These are phyloP conservation scores for Lepidopterella palustris DNA, from an alignment of 495 filamentous ascomycete genomes.

Conservation along the genomic window DNA sequence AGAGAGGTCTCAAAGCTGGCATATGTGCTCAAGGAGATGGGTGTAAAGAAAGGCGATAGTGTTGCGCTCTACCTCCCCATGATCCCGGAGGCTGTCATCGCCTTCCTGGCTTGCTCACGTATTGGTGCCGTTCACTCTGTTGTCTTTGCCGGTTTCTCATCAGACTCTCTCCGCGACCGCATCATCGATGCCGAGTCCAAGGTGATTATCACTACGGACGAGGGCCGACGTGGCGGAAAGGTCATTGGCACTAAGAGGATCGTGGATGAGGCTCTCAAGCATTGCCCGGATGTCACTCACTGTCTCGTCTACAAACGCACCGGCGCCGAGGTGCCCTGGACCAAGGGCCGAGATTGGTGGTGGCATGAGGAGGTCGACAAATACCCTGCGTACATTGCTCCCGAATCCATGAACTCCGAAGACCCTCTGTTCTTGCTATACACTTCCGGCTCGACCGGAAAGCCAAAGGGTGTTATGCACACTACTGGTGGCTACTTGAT, in stretches of 20 bases:
- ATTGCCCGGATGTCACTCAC: slow-evolving; percentile 84
- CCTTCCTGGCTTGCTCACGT: slow-evolving; percentile 83
- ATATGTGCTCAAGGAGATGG: slow-evolving; percentile 83
- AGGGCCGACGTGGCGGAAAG: slow-evolving; percentile 97
- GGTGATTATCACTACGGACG: slow-evolving; percentile 93
- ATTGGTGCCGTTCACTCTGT: slow-evolving; percentile 98
- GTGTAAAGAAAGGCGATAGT: slow-evolving; percentile 95
- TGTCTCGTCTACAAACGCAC: slow-evolving; percentile 93
- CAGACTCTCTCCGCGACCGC: slow-evolving; percentile 93
- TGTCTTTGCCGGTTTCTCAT: slow-evolving; percentile 96
- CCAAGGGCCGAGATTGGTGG: slow-evolving; percentile 83
- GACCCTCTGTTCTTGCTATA: slow-evolving; percentile 97
- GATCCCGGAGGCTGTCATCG: slow-evolving; percentile 91
- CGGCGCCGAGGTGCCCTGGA: slow-evolving; percentile 87
- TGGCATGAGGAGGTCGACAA: slow-evolving; percentile 98
- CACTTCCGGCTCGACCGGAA: slow-evolving; percentile 94
- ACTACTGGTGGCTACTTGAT: slow-evolving; percentile 91
- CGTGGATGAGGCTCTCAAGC: slow-evolving; percentile 94
- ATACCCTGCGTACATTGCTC: slow-evolving; percentile 82
- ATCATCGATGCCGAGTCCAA: slow-evolving; percentile 83
- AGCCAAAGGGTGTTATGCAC: slow-evolving; percentile 99
- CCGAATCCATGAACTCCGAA: slow-evolving; percentile 82
- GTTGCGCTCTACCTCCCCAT: slow-evolving; percentile 97
- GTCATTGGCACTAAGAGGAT: slow-evolving; percentile 98
- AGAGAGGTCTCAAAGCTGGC: slow-evolving; percentile 84